Conservation (phyloP, 2,329 filamentous ascomycete genomes). For the Lizonia empirigonia region DNA sequence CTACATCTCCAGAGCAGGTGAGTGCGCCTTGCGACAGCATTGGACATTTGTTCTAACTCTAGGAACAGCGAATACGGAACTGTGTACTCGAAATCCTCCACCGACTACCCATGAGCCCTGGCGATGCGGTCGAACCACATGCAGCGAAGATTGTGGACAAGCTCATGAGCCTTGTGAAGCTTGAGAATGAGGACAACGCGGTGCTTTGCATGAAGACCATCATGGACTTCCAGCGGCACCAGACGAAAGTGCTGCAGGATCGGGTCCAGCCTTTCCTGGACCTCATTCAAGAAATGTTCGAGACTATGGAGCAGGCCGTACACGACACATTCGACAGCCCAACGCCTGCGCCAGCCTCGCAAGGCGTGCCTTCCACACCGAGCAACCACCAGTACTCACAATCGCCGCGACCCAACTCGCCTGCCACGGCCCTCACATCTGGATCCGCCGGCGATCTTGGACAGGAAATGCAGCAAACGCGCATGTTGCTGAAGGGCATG, state of each 20-base stretch:
- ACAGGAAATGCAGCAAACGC: constrained; percentile 79
- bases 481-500: constrained; percentile 88
- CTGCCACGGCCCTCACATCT: constrained; percentile 80
- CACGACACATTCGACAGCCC: constrained; percentile 90
- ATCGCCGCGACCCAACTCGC: constrained; percentile 87
- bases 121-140: constrained; percentile 85
- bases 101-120: constrained; percentile 74
- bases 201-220: constrained; percentile 98
- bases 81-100: constrained; percentile 94
- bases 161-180: constrained; percentile 83
- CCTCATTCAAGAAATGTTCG: constrained; percentile 93
- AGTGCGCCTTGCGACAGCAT: constrained; percentile 31
- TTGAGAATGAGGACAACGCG: constrained; percentile 98
- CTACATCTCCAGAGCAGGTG: constrained; percentile 87
- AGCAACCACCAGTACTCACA: constrained; percentile 72
- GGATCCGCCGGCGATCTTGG: constrained; percentile 74
- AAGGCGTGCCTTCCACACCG: constrained; percentile 67
- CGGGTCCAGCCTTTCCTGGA: constrained; percentile 90
- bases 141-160: constrained; percentile 88
- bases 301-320: constrained; percentile 94
- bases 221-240: constrained; percentile 94
- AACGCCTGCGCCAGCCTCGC: constrained; percentile 57
- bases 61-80: constrained; percentile 76
- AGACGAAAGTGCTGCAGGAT: constrained; percentile 77
- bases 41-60: constrained; percentile 20